Evolutionary conservation across 495 filamentous ascomycete species (phyloP).

Genomic region (Penicillium malachiteum): DNA sequence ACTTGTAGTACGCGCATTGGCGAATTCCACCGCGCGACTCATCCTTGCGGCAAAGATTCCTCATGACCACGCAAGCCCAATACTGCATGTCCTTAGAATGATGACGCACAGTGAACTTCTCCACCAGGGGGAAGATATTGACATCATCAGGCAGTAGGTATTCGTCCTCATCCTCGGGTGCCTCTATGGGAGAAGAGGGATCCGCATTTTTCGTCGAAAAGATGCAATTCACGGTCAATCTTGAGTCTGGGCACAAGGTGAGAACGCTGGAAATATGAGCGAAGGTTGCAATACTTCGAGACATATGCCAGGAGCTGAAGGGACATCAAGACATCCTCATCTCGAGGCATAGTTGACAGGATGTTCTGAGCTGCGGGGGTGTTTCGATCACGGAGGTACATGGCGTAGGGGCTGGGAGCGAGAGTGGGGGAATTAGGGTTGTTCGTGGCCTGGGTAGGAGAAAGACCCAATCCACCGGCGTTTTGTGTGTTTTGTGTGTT

Average conservation of each 20-base stretch:
- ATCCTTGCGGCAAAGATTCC: conserved; percentile 97
- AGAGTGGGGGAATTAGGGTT: conserved; percentile 70
- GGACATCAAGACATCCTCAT: conserved; percentile 97
- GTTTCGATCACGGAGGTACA: conserved; percentile 72
- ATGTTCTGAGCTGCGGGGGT: conserved; percentile 64
- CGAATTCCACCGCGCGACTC: conserved; percentile 90
- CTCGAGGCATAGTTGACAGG: conserved; percentile 84
- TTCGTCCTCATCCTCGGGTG: conserved; percentile 74
- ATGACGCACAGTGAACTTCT: conserved; percentile 95
- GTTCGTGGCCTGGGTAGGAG: conserved; percentile 71
- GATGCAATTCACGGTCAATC: conserved; percentile 77
- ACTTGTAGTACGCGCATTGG: conserved; percentile 96
- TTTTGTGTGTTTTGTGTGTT: conserved; percentile 51
- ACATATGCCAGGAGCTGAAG: conserved; percentile 97
- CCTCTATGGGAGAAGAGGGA: conserved; percentile 43
- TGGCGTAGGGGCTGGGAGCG: conserved; percentile 65
- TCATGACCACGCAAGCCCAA: conserved; percentile 98
- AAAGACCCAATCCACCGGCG: conserved; percentile 67
- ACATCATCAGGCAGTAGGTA: conserved; percentile 90
- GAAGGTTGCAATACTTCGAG: conserved; percentile 95
- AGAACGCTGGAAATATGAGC: conserved; percentile 90
- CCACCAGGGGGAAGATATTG: conserved; percentile 97
- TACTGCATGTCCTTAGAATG: conserved; percentile 98
- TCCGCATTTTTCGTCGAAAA: conserved; percentile 68
- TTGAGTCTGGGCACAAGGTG: conserved; percentile 92